Percentiles rank a stretch among this genome's conserved stretches.
Evolutionary conservation across 2,329 filamentous ascomycete species (phyloP).

Genomic region (Colletotrichum chrysophilum): DNA sequence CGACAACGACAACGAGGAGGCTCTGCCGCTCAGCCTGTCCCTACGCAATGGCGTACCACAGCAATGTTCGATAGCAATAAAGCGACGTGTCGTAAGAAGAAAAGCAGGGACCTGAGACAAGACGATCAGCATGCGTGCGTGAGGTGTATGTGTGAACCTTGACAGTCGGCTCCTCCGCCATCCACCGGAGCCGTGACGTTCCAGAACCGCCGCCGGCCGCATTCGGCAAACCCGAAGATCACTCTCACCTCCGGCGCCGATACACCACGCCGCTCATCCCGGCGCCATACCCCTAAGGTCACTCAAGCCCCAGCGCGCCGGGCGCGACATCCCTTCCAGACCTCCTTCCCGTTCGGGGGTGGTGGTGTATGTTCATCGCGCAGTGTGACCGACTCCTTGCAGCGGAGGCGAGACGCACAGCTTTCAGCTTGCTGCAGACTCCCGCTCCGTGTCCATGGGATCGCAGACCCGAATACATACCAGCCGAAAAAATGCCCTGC

Average conservation of each 20-base stretch:
- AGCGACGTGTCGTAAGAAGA: background rate
- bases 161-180: background rate
- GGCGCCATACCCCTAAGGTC: background rate
- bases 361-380: background rate
- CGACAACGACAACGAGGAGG: background rate
- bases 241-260: background rate
- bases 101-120: background rate
- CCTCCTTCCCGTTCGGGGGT: background rate
- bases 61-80: slow-evolving; percentile 1
- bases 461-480: background rate
- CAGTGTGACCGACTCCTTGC: background rate
- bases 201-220: background rate
- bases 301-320: background rate
- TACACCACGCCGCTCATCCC: background rate
- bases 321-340: background rate
- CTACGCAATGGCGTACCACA: background rate
- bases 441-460: background rate
- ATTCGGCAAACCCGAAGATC: background rate
- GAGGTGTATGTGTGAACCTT: background rate
- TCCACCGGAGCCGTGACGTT: background rate
- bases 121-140: background rate
- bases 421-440: background rate
- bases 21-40: background rate
- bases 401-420: background rate
- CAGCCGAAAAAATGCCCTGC: background rate